Evolutionary conservation across 2,329 filamentous ascomycete species (phyloP), one percentile per base, ranked within the genome.

Genomic region (Stylonectria norvegica): DNA sequence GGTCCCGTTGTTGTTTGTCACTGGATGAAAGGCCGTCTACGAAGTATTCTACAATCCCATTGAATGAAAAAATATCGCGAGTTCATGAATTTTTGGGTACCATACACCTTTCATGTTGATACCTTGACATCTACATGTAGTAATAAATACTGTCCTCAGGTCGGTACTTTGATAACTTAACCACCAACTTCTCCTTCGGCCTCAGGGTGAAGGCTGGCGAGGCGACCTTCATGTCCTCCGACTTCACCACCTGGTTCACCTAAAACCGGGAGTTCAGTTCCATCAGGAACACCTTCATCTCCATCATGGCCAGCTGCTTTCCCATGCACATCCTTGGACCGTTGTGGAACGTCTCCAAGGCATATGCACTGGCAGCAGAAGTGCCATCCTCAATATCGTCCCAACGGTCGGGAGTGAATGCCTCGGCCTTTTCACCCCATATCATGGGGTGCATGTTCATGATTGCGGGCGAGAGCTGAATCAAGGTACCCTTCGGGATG

Each of bases 371-470:
- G 6, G 52, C 36, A 4, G 54, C 55, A 12, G 8, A 6, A 10
- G 14, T 6, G 27, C 42, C 43, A 3, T 57, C 59, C 3, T 35
- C 27, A 4, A 55, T 50, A 2, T 46, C 27, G 20, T 58, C 54
- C 68, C 68, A 71, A 17, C 68, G 62, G 30, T 64, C 58, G 1
- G 68, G 67, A 17, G 65, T 50, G 42, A 69, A 66, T 20, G 44
- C 43, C 6, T 57, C 53, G 2, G 56, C 63, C 9, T 62, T 53
- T 1, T 51, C 46, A 5, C 66, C 68, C 68, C 68, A 71, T 33
- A 69, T 55, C 0, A 41, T 34, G 1, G 61, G 60, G 44, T 63
- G 61, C 5, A 58, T 52, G 47, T 66, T 61, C 14, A 64, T 56
- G 18, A 68, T 59, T 4, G 59, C 57, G 1, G 66, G 63, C 11